Evolutionary conservation across 352 stramenopile genomes (phyloP), one percentile per base, ranked within the genome.

Genomic region (Blastocystis sp.): DNA sequence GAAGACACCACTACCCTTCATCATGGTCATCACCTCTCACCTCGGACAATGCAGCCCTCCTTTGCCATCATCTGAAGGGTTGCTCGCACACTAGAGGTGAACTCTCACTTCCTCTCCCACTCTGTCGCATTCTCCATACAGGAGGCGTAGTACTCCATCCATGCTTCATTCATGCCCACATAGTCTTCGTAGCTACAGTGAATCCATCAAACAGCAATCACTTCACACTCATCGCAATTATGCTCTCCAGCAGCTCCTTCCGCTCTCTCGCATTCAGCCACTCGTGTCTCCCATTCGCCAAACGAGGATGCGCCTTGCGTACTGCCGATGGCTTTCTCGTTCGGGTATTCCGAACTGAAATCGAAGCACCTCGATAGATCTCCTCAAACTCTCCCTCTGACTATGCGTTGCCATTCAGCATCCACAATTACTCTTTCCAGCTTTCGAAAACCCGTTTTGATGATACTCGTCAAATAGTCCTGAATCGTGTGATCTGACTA

Each of bases 171-270:
- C 48, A 81, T 40, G 28, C 34, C 34, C 17, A 81, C 21, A 81
- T 81, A 81, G 9, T 64, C 45, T 11, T 63, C 28, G 40, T 81
- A 81, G 52, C 71, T 81, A 79, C 42, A 66, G 2, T 71, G 1
- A 81, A 63, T 38, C 17, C 4, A 40, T 63, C 10, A 38, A 11
- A 10, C 3, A 14, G 66, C 10, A 28, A n/a, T 14, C 52, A 81
- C 71, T 81, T 21, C 14, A 65, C 7, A 42, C 52, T 54, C 48
- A 24, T 14, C 10, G 48, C 24, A 24, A 62, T 14, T 38, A 34
- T 59, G 40, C 43, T 59, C 21, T 40, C 10, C 42, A 10, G 71
- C 48, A 81, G 71, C 42, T 59, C 3, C 11, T 81, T 81, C 42
- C 71, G 42, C 45, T 81, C 71, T 42, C 28, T 66, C 4, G 43